Conservation (phyloP, 495 filamentous ascomycete species). For the Trypethelium eluteriae region DNA sequence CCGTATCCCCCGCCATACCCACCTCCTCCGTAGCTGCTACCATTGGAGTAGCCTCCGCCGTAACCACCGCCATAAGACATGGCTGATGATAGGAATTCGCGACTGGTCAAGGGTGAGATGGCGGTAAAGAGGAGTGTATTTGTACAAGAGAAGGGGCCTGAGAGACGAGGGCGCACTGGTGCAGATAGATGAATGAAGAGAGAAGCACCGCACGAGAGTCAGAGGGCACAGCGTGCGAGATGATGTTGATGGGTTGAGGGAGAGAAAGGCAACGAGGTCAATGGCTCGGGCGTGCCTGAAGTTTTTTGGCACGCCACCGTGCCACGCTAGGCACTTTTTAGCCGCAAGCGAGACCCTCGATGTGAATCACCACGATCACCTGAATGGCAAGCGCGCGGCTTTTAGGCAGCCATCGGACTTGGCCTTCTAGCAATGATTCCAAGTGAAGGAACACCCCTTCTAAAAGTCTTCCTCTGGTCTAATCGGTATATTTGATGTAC, state of each 20-base stretch:
- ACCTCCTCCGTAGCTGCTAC: conserved; percentile 42
- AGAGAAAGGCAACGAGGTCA: background rate
- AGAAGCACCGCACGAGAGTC: background rate
- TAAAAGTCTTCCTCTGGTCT: too few species aligned
- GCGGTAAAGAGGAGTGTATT: background rate
- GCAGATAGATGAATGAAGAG: background rate
- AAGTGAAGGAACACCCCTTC: too few species aligned
- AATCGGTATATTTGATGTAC: too few species aligned
- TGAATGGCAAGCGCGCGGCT: background rate
- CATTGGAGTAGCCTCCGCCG: conserved; percentile 34
- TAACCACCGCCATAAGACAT: conserved; percentile 76
- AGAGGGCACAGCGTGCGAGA: background rate
- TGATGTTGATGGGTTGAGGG: background rate
- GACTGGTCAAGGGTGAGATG: background rate
- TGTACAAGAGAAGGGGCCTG: background rate
- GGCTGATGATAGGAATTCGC: conserved; percentile 8
- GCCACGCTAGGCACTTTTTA: background rate
- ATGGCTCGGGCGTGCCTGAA: conserved; percentile 4
- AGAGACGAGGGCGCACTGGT: background rate
- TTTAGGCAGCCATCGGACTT: background rate
- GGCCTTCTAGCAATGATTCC: too few species aligned
- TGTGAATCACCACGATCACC: too few species aligned
- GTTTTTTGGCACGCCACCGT: background rate
- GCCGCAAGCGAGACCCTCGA: background rate
- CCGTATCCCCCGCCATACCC: conserved; percentile 37